These are phyloP conservation scores for Asterophora parasitica DNA, from an alignment of 768 basidiomycete genomes.

Conservation along the genomic window DNA sequence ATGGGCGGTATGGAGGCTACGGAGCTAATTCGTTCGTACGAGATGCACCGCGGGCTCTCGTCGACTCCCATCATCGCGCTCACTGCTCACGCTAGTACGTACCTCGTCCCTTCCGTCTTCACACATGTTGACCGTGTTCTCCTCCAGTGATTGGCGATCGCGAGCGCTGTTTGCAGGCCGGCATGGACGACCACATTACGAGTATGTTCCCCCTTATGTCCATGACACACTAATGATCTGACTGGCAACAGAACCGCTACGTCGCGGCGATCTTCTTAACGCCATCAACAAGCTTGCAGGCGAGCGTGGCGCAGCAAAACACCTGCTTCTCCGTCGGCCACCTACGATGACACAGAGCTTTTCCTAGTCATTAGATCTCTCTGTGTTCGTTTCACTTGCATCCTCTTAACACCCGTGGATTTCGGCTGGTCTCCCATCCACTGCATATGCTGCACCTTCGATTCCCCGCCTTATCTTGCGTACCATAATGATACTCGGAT, in stretches of 20 bases:
- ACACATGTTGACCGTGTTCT: conserved; percentile 1
- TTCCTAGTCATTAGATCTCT: background rate
- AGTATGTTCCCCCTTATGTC: conserved; percentile 42
- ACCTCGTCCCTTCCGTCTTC: background rate
- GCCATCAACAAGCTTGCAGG: conserved; percentile 77
- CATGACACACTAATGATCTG: conserved; percentile 4
- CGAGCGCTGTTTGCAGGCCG: conserved; percentile 45
- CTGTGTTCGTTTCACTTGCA: no score
- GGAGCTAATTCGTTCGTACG: conserved; percentile 82
- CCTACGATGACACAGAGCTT: conserved; percentile 5
- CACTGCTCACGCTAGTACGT: conserved; percentile 94
- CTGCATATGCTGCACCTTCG: no score
- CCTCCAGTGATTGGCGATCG: conserved; percentile 74
- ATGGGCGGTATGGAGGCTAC: conserved; percentile 99
- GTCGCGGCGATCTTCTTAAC: conserved; percentile 74
- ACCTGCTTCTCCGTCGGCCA: conserved; percentile 23
- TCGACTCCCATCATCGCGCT: conserved; percentile 92
- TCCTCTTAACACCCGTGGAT: no score
- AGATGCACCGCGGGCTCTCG: conserved; percentile 55
- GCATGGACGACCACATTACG: conserved; percentile 76
- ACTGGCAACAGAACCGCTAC: conserved; percentile 56
- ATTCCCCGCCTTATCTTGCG: no score
- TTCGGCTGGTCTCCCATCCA: no score
- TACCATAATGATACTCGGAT: no score
- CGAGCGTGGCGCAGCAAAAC: conserved; percentile 46